These are phyloP conservation scores for Ophiostoma sp. DNA, from an alignment of 2,329 filamentous ascomycete genomes.

Conservation along the genomic window DNA sequence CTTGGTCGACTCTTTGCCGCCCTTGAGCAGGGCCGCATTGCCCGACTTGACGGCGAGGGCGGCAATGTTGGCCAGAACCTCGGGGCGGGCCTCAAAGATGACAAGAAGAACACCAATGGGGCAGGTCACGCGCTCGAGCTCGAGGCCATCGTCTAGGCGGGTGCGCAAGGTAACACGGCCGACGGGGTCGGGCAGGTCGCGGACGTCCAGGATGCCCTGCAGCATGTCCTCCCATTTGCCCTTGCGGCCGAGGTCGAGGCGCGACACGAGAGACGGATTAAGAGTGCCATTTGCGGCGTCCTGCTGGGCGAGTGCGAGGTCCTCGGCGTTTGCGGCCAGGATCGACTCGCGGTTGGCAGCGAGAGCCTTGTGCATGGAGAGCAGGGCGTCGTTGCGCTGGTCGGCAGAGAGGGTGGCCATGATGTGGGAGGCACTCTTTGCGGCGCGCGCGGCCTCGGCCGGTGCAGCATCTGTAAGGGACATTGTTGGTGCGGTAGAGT, in stretches of 20 bases:
- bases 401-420: conserved; percentile 72
- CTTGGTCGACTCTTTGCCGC: conserved; percentile 89
- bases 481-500: conserved; percentile 48
- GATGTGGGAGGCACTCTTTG: conserved; percentile 74
- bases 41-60: conserved; percentile 94
- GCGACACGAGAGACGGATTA: conserved; percentile 76
- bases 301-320: conserved; percentile 63
- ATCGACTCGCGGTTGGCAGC: conserved; percentile 65
- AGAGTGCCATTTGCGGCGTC: conserved; percentile 71
- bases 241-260: conserved; percentile 76
- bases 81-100: conserved; percentile 95
- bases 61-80: conserved; percentile 98
- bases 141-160: conserved; percentile 76
- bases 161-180: conserved; percentile 80
- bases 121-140: conserved; percentile 81
- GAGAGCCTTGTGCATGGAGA: conserved; percentile 75
- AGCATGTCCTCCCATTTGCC: conserved; percentile 99
- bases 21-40: conserved; percentile 95
- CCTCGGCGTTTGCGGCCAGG: conserved; percentile 77
- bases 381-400: conserved; percentile 79
- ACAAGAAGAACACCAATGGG: conserved; percentile 97
- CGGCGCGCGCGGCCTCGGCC: conserved; percentile 67
- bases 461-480: conserved; percentile 84
- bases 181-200: conserved; percentile 79
- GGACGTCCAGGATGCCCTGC: conserved; percentile 85